Percentiles rank a stretch among this genome's conserved stretches.
These are phyloP conservation scores for Aspergillus sp. DNA, from an alignment of 2,329 filamentous ascomycete genomes.

Conservation along the genomic window DNA sequence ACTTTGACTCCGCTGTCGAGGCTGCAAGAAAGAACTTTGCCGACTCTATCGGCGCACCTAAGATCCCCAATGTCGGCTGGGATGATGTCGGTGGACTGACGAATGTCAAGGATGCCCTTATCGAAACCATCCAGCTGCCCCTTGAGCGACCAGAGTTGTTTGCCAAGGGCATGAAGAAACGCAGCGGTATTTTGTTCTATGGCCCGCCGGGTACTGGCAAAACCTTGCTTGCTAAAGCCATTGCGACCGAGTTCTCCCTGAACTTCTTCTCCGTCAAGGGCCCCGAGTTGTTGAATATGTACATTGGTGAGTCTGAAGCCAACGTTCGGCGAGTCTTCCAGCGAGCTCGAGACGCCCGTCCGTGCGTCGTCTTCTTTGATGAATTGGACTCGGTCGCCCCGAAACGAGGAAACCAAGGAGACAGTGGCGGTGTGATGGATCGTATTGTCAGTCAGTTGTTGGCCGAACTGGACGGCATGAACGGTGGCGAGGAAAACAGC, in stretches of 20 bases:
- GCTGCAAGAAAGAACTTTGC: slow-evolving; percentile 97
- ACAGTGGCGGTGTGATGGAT: slow-evolving; percentile 97
- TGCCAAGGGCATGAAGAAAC: slow-evolving; percentile 97
- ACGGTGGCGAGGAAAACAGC: slow-evolving; percentile 73
- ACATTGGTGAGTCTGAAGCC: slow-evolving; percentile 99
- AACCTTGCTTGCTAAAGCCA: slow-evolving; percentile 97
- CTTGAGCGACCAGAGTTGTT: slow-evolving; percentile 90
- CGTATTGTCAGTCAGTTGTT: slow-evolving; percentile 93
- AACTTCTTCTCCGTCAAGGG: slow-evolving; percentile 99
- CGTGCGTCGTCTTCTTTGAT: slow-evolving; percentile 97
- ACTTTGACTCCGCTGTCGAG: slow-evolving; percentile 92
- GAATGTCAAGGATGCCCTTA: slow-evolving; percentile 95
- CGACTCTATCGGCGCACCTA: slow-evolving; percentile 93
- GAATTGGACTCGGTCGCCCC: slow-evolving; percentile 96
- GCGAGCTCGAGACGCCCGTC: slow-evolving; percentile 94
- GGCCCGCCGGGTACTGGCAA: slow-evolving; percentile 99
- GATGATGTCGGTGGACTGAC: slow-evolving; percentile 90
- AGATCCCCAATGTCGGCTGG: slow-evolving; percentile 97
- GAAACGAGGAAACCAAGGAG: slow-evolving; percentile 94
- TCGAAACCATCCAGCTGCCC: slow-evolving; percentile 93
- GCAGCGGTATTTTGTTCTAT: slow-evolving; percentile 97
- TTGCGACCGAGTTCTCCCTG: slow-evolving; percentile 97
- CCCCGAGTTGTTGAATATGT: slow-evolving; percentile 97
- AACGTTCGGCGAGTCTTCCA: slow-evolving; percentile 99
- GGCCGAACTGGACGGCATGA: slow-evolving; percentile 97